Evolutionary conservation across 768 basidiomycete species (phyloP).

Genomic region (Lentinula edodes): DNA sequence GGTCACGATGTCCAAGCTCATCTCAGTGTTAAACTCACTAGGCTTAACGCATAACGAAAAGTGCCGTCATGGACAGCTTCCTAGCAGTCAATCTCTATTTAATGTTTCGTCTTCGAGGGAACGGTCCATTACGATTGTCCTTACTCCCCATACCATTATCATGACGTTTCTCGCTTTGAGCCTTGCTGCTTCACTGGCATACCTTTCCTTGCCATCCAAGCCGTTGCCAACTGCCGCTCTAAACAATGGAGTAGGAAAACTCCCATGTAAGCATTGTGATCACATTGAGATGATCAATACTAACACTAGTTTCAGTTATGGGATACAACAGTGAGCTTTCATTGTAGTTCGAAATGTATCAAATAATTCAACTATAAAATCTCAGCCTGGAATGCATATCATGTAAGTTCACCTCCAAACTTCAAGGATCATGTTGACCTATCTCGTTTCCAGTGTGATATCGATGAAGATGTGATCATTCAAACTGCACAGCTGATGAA

Average conservation of each 20-base stretch:
- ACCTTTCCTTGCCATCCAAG: neutral
- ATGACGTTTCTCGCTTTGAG: slow-evolving; percentile 1
- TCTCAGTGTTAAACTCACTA: neutral
- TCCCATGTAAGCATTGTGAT: slow-evolving; percentile 25
- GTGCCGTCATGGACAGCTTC: neutral
- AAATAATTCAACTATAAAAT: neutral
- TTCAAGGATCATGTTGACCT: neutral
- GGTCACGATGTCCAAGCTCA: neutral
- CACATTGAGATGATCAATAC: neutral
- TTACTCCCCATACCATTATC: neutral
- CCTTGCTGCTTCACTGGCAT: neutral
- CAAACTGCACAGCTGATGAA: slow-evolving; percentile 46
- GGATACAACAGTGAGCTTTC: slow-evolving; percentile 53
- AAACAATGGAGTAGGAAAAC: slow-evolving; percentile 22
- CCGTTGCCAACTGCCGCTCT: neutral
- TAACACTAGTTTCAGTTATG: slow-evolving; percentile 32
- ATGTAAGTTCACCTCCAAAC: slow-evolving; percentile 29
- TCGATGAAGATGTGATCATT: slow-evolving; percentile 47
- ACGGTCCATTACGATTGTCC: neutral
- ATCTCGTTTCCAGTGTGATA: slow-evolving; percentile 41
- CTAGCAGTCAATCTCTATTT: neutral
- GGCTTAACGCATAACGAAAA: neutral
- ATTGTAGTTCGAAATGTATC: neutral
- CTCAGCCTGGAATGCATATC: slow-evolving; percentile 66
- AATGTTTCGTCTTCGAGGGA: neutral